Evolutionary conservation across 106 monocot species (phyloP), one percentile per base, ranked within the genome.

Genomic region (Phalaenopsis aphrodite): DNA sequence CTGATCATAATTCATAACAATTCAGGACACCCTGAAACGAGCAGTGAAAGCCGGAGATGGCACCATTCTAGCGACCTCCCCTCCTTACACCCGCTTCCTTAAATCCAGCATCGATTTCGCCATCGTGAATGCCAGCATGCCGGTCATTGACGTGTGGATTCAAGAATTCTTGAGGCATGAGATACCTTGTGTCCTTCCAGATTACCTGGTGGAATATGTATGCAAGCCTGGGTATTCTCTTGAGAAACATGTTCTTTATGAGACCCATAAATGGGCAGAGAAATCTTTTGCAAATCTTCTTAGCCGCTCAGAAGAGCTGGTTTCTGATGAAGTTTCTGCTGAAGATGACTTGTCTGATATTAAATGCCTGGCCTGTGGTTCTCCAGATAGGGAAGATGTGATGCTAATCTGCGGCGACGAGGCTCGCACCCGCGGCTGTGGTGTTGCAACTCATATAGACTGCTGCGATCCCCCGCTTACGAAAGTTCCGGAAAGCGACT

Each of bases 381-480:
- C 81, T 1, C 56, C 42, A 41, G 88, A 93, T 12, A 77, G 90
- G 46, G 90, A 37, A 8, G 90, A 92, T 39, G 89, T 91, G 72
- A 91, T 96, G 96, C 81, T 96, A 56, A 85, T 96, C n/a, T 96
- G 96, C 21, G 89, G 93, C 1, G 84, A 88, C 55, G 93, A 93
- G 74, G 61, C n/a, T 4, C 86, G 93, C 2, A 23, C 76, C 19
- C 46, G 38, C 3, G 96, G 93, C 6, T 96, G 93, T 76, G 93
- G 96, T 7, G 74, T 90, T 42, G 93, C 88, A 17, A 88, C 85
- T n/a, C 96, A 96, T 66, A 90, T 91, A 21, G 91, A 93, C 41
- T 96, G 93, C 77, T 93, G 96, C 42, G 71, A 93, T 23, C 93
- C 96, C 15, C 93, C 89, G 2, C 88, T 93, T 43, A 55, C 75